A percentile compares a stretch with the other conserved stretches of the same genome.
phyloP scores from a whole-genome alignment of 108 stramenopile genomes.

The Aurantiochytrium sp. region DNA sequence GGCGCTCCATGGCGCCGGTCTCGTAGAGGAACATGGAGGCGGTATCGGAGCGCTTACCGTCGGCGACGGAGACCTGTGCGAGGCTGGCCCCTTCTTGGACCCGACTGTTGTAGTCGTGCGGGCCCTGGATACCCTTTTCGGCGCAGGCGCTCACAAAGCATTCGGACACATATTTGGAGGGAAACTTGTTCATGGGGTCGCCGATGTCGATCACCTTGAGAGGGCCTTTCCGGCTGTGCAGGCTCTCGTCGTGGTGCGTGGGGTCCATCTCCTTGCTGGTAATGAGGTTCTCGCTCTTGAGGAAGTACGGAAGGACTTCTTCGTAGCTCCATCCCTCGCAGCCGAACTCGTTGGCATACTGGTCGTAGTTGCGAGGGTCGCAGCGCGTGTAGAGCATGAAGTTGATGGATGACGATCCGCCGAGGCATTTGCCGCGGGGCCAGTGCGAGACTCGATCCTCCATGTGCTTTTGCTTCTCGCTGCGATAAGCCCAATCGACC shows the following conservation, averaged over 20 bases:
- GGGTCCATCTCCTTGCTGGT: neutral
- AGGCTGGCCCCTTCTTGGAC: conserved; percentile 36
- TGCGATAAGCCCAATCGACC: neutral
- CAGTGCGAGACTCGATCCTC: conserved; percentile 25
- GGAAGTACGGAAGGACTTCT: conserved; percentile 61
- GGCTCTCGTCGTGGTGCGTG: neutral
- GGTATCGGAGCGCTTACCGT: conserved; percentile 16
- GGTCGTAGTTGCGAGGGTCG: conserved; percentile 55
- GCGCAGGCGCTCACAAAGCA: conserved; percentile 40
- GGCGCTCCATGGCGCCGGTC: neutral
- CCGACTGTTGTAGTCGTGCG: conserved; percentile 45
- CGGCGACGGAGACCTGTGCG: neutral
- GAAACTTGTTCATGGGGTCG: neutral
- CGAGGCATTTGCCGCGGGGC: conserved; percentile 62
- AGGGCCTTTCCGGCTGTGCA: conserved; percentile 34
- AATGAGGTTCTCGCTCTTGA: conserved; percentile 43
- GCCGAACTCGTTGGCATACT: conserved; percentile 48
- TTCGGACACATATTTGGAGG: neutral
- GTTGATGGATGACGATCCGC: conserved; percentile 60
- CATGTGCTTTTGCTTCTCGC: neutral
- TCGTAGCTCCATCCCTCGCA: conserved; percentile 43
- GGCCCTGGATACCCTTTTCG: conserved; percentile 40
- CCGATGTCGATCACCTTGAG: conserved; percentile 36
- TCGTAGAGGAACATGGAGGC: neutral
- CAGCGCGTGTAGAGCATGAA: conserved; percentile 61